phyloP scores from a whole-genome alignment of 1,139 yeast species.

The Yueomyces sp. region DNA sequence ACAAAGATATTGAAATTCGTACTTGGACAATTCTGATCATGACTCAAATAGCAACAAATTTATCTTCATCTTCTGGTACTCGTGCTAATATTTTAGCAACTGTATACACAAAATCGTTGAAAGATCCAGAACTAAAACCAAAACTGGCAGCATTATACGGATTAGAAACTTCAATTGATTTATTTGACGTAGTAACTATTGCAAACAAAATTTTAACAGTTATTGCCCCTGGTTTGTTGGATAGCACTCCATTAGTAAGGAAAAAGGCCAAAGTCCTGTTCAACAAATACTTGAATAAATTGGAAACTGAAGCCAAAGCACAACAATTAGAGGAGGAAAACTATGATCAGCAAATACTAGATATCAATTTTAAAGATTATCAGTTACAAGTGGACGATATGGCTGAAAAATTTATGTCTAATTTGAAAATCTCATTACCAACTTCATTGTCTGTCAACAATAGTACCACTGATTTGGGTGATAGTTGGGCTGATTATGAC shows the following conservation, averaged over 20 bases:
- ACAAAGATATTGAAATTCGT: slow-evolving; percentile 70
- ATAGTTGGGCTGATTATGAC: slow-evolving; percentile 10
- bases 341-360: slow-evolving; percentile 21
- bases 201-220: slow-evolving; percentile 78
- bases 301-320: slow-evolving; percentile 47
- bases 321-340: slow-evolving; percentile 40
- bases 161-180: slow-evolving; percentile 48
- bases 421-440: slow-evolving; percentile 11
- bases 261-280: slow-evolving; percentile 58
- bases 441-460: slow-evolving; percentile 5
- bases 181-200: slow-evolving; percentile 63
- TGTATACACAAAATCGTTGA: slow-evolving; percentile 72
- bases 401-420: slow-evolving; percentile 17
- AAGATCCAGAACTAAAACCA: slow-evolving; percentile 70
- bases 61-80: slow-evolving; percentile 32
- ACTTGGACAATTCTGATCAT: slow-evolving; percentile 75
- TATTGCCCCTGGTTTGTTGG: slow-evolving; percentile 73
- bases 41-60: slow-evolving; percentile 52
- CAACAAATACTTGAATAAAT: slow-evolving; percentile 48
- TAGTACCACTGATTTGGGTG: slow-evolving; percentile 2
- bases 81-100: slow-evolving; percentile 69
- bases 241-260: slow-evolving; percentile 57
- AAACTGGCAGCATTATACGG: slow-evolving; percentile 72
- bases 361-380: slow-evolving; percentile 14
- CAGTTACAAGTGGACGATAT: slow-evolving; percentile 11